Evolutionary conservation across 257 asterid genomes (phyloP), one percentile per base, ranked within the genome.

Genomic region (Ilex aquifolium): DNA sequence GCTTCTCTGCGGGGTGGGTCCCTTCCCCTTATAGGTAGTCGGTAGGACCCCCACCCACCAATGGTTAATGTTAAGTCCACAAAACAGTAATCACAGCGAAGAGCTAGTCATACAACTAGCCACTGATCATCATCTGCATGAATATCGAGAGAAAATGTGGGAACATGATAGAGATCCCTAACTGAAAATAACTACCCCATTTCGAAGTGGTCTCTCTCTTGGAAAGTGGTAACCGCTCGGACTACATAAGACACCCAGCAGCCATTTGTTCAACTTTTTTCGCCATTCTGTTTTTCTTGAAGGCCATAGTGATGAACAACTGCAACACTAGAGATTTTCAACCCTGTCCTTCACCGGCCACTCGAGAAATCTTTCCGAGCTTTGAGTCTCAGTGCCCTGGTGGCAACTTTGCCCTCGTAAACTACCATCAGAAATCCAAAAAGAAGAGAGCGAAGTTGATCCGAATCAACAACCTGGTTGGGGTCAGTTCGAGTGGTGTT

Each of bases 391-490:
- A 46, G 3, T 6, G 15, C 52, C n/a, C n/a, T 12, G 15, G 4
- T 14, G 13, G 4, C 52, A 46, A 46, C 52, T 46, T 46, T 14
- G 12, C 15, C 13, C 52, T 1, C 3, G 4, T 4, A 10, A 65
- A 57, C 50, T 61, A 65, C 71, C 62, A 61, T 60, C 76, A 74
- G 57, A 78, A 74, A 66, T 81, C 85, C 30, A 68, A 80, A 57
- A 85, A 80, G 76, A 85, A 77, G 74, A 73, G 90, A 66, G 69
- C 78, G 66, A 82, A 77, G 61, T 69, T 69, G 49, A 59, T 78
- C 61, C 64, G 74, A 57, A 46, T 54, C 56, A 72, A 57, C 31
- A 65, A 59, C n/a, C 8, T 4, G 5, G 31, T 53, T 53, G 57
- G 57, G 10, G 31, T 7, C 30, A 21, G 57, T 53, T 7, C 16